These are phyloP conservation scores for Ensete ventricosum DNA, from an alignment of 176 grass and related monocot species.

Conservation along the genomic window DNA sequence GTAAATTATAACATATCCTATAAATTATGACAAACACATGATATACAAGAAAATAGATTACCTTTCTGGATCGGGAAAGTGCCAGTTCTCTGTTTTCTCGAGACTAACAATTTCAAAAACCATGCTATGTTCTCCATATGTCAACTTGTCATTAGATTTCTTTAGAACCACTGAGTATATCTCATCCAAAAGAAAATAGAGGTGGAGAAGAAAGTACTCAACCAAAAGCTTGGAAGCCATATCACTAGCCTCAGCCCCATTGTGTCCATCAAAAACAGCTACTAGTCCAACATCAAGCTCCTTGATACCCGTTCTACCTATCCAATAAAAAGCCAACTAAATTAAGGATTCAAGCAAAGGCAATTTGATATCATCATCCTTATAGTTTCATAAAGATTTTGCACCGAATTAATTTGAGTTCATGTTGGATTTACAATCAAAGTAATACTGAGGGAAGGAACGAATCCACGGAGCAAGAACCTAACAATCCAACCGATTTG, in stretches of 20 bases:
- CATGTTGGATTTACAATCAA: no score
- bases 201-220: constrained; percentile 88
- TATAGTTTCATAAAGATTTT: background rate
- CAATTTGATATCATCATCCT: background rate
- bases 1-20: constrained; percentile 13
- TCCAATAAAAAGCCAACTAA: constrained; percentile 4
- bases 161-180: constrained; percentile 66
- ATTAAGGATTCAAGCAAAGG: constrained; percentile 4
- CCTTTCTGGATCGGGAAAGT: constrained; percentile 25
- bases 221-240: constrained; percentile 82
- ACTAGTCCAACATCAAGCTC: constrained; percentile 77
- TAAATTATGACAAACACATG: background rate
- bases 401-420: background rate
- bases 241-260: constrained; percentile 81
- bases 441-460: no score
- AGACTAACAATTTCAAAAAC: constrained; percentile 29
- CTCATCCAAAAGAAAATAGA: constrained; percentile 89
- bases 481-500: background rate
- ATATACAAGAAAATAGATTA: constrained; percentile 6
- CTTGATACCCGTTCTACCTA: constrained; percentile 63
- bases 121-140: constrained; percentile 36
- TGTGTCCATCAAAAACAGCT: constrained; percentile 95
- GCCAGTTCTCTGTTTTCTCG: constrained; percentile 17
- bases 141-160: constrained; percentile 56
- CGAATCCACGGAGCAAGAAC: no score